Base-by-base conservation (phyloP, 805 yeast species). In the Candida parachauliodes region DNA sequence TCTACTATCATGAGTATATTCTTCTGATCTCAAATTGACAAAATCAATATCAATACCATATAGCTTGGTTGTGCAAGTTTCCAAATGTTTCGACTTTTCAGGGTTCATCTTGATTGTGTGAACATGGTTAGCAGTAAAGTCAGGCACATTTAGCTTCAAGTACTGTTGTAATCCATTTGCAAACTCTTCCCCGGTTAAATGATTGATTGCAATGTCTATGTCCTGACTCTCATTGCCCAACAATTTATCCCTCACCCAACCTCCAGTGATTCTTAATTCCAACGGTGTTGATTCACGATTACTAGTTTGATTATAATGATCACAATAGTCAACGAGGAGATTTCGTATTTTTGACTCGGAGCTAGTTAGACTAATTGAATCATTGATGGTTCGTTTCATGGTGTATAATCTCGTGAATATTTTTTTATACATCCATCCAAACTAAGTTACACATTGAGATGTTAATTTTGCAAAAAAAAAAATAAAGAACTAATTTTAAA, bases 231-330 rank as follows among this genome's bases (percentile, higher is more conserved):
- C 78, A 32, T 73, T 71, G 0, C 95, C 95, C 21, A 93, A 65
- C 20, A 93, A 65, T 61, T 93, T 93, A 59, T 93, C 98, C 49
- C 98, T 74, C 2, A 93, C 98, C 98, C 98, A 91, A 0, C 98
- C 98, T 24, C 98, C 98, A 0, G 97, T 89, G 47, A 93, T 85
- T 43, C 98, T 60, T 10, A 85, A 68, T 30, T 73, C 81, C 8
- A 82, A 55, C 16, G 45, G 48, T 12, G 34, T 5, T 17, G n/a
- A 8, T 5, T 50, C 33, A 10, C 32, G 34, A 16, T 51, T 43
- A 16, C 36, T 30, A 10, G 36, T 36, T 2, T 42, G 32, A 9
- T 72, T 70, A 46, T 70, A 65, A 32, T 52, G 45, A 31, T 50
- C 45, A 50, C 70, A 66, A 47, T 62, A 76, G 24, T 63, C 68